Base-by-base conservation (phyloP, 202 grass and related monocot genomes). In the Bolboschoenoplectus hybrid region DNA sequence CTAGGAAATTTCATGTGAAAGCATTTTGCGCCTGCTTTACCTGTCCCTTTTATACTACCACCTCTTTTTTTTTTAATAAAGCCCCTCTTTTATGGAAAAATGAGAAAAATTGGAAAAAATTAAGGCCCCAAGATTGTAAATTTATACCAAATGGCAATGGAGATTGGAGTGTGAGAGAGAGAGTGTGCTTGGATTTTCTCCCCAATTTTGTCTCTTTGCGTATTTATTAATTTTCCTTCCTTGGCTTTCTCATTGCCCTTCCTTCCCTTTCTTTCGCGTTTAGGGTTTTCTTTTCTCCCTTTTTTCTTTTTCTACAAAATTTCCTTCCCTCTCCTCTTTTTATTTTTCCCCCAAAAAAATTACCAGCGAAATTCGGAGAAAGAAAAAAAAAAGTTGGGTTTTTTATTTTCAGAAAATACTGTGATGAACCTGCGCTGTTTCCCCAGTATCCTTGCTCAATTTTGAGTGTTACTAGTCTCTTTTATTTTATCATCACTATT, bases 161-260 rank as follows among this genome's bases (percentile, higher is more conserved):
- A 26, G 26, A 26, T 26, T 4, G 16, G 17, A 61, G 76, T 80
- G 76, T 36, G 56, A 14, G 26, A 26, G 26, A 16, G 65, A 52
- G 46, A 84, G 41, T 71, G 82, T 84, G 82, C 82, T 84, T 84
- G 35, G 82, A 84, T 57, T 84, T 83, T 84, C 82, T 84, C 65
- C 65, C 82, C 82, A 71, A 12, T 58, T 84, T 84, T 84, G 82
- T 84, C 82, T 56, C 63, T 16, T 84, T 84, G 44, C 46, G 65
- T 69, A 84, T 71, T 84, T 84, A 84, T 84, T 26, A 26, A 26
- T 26, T 26, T 26, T 26, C 26, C 26, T 84, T 67, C 63, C 41
- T 39, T 41, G 46, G 13, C 64, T 84, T 84, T 84, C 65, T 57
- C 13, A 69, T 45, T 70, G 32, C 74, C 66, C 26, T 26, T 26